Evolutionary conservation across 805 yeast species (phyloP).

Genomic region (Debaryomyces maramus): DNA sequence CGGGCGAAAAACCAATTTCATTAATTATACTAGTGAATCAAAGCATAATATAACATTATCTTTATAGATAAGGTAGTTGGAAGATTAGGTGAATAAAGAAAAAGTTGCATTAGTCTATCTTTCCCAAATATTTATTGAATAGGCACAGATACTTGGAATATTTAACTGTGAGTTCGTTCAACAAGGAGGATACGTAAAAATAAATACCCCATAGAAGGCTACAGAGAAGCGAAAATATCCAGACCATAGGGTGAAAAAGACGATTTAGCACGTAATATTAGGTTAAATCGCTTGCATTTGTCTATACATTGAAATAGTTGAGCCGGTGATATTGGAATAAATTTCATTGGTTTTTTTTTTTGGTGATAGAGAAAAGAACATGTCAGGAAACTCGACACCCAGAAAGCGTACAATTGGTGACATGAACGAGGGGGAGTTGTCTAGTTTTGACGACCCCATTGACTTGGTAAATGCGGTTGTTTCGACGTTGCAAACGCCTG

Average conservation of each 20-base stretch:
- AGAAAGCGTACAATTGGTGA: slow-evolving; percentile 26
- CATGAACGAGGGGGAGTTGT: slow-evolving; percentile 26
- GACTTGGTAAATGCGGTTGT: slow-evolving; percentile 76
- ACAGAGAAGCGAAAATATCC: not conserved
- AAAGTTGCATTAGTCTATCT: too few relatives aligned
- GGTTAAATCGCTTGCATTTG: too few relatives aligned
- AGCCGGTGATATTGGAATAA: not conserved
- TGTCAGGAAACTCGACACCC: slow-evolving; percentile 32
- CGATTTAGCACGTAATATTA: too few relatives aligned
- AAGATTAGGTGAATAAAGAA: not conserved
- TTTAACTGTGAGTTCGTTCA: not conserved
- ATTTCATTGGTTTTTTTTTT: not conserved
- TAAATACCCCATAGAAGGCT: not conserved
- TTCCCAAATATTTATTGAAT: too few relatives aligned
- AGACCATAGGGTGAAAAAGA: too few relatives aligned
- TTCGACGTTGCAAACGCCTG: slow-evolving; percentile 66
- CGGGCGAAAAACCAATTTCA: slow-evolving; percentile 1
- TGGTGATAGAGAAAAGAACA: slow-evolving; percentile 7
- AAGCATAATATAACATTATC: not conserved
- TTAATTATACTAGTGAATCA: not conserved
- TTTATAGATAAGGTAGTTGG: not conserved
- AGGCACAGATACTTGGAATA: not conserved
- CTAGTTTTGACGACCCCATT: slow-evolving; percentile 54
- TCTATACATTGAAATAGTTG: not conserved
- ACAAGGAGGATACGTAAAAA: not conserved